A percentile compares a stretch with the other conserved stretches of the same genome.
Evolutionary conservation across 2,329 filamentous ascomycete species (phyloP).

Genomic region (Penicillium sp.): DNA sequence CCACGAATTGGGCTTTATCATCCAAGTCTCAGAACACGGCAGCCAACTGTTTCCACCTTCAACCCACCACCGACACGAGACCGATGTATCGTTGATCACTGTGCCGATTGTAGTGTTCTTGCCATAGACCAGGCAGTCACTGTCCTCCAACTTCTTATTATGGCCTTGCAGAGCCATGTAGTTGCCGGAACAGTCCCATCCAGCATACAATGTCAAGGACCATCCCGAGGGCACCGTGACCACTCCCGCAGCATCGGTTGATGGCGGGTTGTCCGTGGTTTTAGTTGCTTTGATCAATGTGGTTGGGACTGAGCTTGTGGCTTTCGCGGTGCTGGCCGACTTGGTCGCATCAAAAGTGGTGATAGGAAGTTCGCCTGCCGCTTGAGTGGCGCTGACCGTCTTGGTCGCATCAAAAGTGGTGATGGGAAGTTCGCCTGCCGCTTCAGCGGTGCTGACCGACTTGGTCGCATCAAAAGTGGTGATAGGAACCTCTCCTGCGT

Average conservation of each 20-base stretch:
- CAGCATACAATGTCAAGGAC: not conserved
- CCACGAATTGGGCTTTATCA: not conserved
- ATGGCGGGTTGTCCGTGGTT: not conserved
- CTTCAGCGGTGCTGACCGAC: no score
- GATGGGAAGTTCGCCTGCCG: no score
- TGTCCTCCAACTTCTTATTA: not conserved
- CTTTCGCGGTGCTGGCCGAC: no score
- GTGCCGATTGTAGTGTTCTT: not conserved
- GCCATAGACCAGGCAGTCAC: not conserved
- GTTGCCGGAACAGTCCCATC: not conserved
- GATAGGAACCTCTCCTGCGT: no score
- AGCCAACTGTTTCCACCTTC: not conserved
- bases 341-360: no score
- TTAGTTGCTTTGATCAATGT: not conserved
- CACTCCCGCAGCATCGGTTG: not conserved
- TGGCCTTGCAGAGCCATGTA: slow-evolving; percentile 2
- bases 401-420: no score
- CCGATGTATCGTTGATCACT: not conserved
- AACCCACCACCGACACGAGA: slow-evolving; percentile 4
- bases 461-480: no score
- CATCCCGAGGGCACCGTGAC: not conserved
- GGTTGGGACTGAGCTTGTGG: no score
- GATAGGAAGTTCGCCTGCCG: no score
- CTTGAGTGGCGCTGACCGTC: no score
- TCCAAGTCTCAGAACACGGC: not conserved